Percentiles rank a stretch among this genome's conserved stretches.
Evolutionary conservation across 495 filamentous ascomycete genomes (phyloP).

Genomic region (Penicillium verhagenii): DNA sequence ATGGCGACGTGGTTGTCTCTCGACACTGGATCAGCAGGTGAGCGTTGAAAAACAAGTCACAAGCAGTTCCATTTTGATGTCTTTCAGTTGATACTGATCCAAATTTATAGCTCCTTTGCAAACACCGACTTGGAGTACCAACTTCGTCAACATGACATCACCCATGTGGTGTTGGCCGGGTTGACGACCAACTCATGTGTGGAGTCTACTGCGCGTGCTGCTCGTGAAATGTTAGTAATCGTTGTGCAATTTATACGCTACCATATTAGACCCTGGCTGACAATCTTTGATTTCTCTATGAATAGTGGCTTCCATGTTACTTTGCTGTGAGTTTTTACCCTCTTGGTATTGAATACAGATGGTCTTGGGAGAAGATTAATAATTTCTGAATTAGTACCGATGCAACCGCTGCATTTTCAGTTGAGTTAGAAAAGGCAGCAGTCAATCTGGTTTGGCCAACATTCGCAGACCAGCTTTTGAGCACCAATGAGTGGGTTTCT

Average conservation of each 20-base stretch:
- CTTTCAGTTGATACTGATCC: neutral
- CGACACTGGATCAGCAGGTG: constrained; percentile 11
- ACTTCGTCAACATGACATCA: neutral
- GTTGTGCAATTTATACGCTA: neutral
- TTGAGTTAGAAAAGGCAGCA: neutral
- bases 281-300: neutral
- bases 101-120: constrained; percentile 7
- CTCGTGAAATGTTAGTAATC: neutral
- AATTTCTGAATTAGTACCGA: neutral
- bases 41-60: neutral
- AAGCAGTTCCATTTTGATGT: neutral
- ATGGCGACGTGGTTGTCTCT: constrained; percentile 10
- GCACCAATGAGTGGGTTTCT: neutral
- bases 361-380: neutral
- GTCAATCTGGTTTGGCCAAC: neutral
- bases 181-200: neutral
- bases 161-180: neutral
- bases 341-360: neutral
- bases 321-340: neutral
- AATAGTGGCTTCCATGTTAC: neutral
- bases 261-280: too few species aligned
- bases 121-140: constrained; percentile 7
- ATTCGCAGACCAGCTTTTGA: neutral
- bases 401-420: neutral
- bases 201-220: neutral